These are phyloP conservation scores for Colletotrichum musae DNA, from an alignment of 2,329 filamentous ascomycete species.

Conservation along the genomic window DNA sequence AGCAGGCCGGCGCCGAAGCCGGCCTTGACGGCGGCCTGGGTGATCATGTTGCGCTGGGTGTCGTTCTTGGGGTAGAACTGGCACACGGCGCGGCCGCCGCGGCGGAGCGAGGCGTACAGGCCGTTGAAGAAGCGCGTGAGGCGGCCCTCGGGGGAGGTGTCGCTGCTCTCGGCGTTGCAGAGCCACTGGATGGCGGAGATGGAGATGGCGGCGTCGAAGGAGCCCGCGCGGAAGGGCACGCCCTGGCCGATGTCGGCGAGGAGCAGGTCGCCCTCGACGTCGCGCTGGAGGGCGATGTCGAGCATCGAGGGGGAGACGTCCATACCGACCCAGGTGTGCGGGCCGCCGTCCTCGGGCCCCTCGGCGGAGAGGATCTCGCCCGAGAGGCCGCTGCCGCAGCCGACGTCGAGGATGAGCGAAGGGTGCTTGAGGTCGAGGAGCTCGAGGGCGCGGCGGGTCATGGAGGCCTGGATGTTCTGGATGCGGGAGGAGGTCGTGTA, in stretches of 20 bases:
- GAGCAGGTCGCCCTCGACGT: constrained; percentile 94
- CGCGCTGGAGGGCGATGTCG: constrained; percentile 91
- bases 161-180: constrained; percentile 92
- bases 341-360: constrained; percentile 79
- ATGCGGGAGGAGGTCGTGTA: constrained; percentile 98
- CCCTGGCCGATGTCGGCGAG: constrained; percentile 96
- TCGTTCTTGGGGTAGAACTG: constrained; percentile 99
- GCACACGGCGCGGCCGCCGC: constrained; percentile 92
- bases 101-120: constrained; percentile 84
- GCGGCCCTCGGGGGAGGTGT: constrained; percentile 84
- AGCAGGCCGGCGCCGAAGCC: constrained; percentile 96
- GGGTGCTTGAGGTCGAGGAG: constrained; percentile 86
- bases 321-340: constrained; percentile 97
- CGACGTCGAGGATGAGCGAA: constrained; percentile 94
- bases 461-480: constrained; percentile 92
- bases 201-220: constrained; percentile 94
- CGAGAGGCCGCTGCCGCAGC: constrained; percentile 93
- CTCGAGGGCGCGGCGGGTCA: constrained; percentile 94
- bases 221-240: constrained; percentile 90
- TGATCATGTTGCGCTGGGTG: constrained; percentile 92
- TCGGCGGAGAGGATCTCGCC: constrained; percentile 92
- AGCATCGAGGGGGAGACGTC: constrained; percentile 97
- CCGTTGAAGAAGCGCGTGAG: constrained; percentile 92
- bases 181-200: constrained; percentile 99
- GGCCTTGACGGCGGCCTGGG: constrained; percentile 88